A percentile compares a stretch with the other conserved stretches of the same genome.
These are phyloP conservation scores for Penicillium arizonense DNA, from an alignment of 495 filamentous ascomycete genomes.

Conservation along the genomic window DNA sequence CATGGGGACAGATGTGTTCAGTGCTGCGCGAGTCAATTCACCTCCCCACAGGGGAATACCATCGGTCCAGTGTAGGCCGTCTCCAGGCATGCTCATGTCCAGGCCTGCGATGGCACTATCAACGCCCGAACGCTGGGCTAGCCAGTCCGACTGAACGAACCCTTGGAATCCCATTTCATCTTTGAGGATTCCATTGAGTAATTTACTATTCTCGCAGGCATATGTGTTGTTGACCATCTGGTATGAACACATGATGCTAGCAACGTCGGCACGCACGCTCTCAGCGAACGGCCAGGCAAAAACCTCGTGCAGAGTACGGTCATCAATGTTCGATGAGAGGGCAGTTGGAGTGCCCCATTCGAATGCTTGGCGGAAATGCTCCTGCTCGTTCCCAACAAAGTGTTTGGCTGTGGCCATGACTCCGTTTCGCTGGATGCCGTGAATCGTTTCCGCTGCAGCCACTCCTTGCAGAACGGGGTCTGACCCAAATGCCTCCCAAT, in stretches of 20 bases:
- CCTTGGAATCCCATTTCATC: slow-evolving; percentile 95
- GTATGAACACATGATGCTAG: slow-evolving; percentile 83
- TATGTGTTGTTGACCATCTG: slow-evolving; percentile 91
- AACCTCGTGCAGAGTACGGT: slow-evolving; percentile 77
- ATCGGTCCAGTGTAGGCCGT: slow-evolving; percentile 73
- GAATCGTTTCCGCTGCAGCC: slow-evolving; percentile 66
- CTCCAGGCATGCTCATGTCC: slow-evolving; percentile 96
- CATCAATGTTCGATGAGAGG: slow-evolving; percentile 78
- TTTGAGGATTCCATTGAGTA: slow-evolving; percentile 89
- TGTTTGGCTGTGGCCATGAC: slow-evolving; percentile 88
- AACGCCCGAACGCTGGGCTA: slow-evolving; percentile 82
- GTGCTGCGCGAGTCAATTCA: slow-evolving; percentile 69
- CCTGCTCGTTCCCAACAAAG: slow-evolving; percentile 81
- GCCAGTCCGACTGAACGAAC: slow-evolving; percentile 91
- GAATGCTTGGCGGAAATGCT: slow-evolving; percentile 73
- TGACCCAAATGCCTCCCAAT: slow-evolving; percentile 84
- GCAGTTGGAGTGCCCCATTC: slow-evolving; percentile 77
- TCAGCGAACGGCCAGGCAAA: slow-evolving; percentile 93
- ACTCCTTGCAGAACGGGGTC: slow-evolving; percentile 76
- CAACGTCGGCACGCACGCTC: slow-evolving; percentile 82
- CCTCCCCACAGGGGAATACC: slow-evolving; percentile 80
- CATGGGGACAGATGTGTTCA: slow-evolving; percentile 83
- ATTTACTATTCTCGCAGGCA: slow-evolving; percentile 86
- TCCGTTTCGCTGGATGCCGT: slow-evolving; percentile 74
- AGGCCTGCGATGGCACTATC: slow-evolving; percentile 77